Base-by-base conservation (phyloP, 208 protist species). In the Trypanosoma caninum region DNA sequence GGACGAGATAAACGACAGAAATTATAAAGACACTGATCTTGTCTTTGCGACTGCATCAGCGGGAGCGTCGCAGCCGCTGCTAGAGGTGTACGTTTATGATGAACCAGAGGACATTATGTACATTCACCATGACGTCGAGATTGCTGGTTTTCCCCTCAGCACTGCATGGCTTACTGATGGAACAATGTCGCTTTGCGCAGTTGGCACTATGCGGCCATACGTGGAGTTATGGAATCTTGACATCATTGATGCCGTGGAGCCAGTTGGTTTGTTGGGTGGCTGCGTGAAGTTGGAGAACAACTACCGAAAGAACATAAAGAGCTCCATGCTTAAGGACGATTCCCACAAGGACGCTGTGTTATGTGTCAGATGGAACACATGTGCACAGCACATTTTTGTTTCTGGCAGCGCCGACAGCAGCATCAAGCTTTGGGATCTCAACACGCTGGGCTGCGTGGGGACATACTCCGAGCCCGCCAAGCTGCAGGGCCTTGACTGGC, bases 151-250 rank as follows among this genome's bases (percentile, higher is more conserved):
- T 64, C 97, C 97, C 22, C 84, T 99, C 0, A 93, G 76, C 48
- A 80, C 97, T n/a, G 78, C 91, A 46, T 99, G 97, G 96, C 76
- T 97, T 42, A 95, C 97, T 34, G 88, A 92, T 41, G 82, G 82
- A 27, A 75, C 74, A 38, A 87, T 94, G 65, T 98, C 96, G 41
- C 87, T 97, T 58, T 70, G 95, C 14, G 98, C 97, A 11, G 80
- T 99, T n/a, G 97, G 97, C 57, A 98, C 96, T 9, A 98, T 99
- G 80, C 76, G 94, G 23, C 95, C 96, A n/a, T 85, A 88, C 25
- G 97, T 99, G 57, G 97, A 99, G 60, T 72, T 99, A 16, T 99
- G 97, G 97, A 86, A 98, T 50, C 77, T 99, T 14, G 98, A 99
- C 74, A 81, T 99, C 14, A 89, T 99, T 30, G 97, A 99, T 69